A percentile compares a stretch with the other conserved stretches of the same genome.
Conservation (phyloP, 164 flowering plant species). For the Sextonia rubra region DNA sequence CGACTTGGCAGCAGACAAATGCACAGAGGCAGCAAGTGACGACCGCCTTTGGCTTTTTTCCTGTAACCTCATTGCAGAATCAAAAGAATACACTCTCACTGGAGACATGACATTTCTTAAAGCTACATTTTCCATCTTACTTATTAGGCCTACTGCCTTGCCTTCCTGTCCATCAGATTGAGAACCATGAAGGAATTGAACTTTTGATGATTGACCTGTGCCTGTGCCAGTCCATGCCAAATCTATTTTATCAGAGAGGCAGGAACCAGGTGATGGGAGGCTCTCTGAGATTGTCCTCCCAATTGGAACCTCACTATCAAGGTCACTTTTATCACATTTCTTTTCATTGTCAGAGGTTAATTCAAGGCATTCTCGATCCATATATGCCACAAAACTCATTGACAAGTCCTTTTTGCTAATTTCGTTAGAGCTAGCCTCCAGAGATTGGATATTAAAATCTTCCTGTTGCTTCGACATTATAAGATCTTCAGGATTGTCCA, state of each 20-base stretch:
- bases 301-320: constrained; percentile 28
- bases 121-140: constrained; percentile 33
- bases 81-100: constrained; percentile 80
- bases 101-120: constrained; percentile 45
- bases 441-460: constrained; percentile 15
- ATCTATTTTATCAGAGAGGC: constrained; percentile 85
- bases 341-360: constrained; percentile 13
- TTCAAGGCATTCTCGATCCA: constrained; percentile 17
- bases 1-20: constrained; percentile 59
- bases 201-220: constrained; percentile 28
- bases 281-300: constrained; percentile 23
- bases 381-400: background rate
- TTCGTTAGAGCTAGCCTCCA: constrained; percentile 18
- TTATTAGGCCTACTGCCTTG: constrained; percentile 20
- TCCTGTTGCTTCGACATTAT: constrained; percentile 16
- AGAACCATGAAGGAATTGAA: constrained; percentile 14
- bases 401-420: constrained; percentile 7
- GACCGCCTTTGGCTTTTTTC: constrained; percentile 49
- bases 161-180: constrained; percentile 25
- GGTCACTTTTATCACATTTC: constrained; percentile 22
- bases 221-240: constrained; percentile 86
- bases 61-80: constrained; percentile 72
- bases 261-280: constrained; percentile 41
- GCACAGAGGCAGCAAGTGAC: constrained; percentile 45
- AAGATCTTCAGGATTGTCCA: constrained; percentile 20